Base-by-base conservation (phyloP, 169 alveolate genomes). In the Eimeria maxima region DNA sequence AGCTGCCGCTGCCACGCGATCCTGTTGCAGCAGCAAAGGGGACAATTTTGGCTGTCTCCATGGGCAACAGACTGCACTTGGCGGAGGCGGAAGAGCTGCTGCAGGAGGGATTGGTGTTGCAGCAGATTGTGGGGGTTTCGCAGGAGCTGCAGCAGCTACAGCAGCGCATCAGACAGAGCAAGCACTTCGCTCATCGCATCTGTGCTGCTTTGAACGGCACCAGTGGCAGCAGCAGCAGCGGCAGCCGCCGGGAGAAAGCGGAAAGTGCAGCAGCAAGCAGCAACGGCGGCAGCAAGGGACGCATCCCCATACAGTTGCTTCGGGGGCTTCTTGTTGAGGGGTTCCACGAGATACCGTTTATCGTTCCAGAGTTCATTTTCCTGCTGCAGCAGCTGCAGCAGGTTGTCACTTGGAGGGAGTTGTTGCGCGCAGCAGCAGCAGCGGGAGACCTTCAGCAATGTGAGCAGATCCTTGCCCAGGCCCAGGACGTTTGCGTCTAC, bases 361-460 rank as follows among this genome's bases (percentile, higher is more conserved):
- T 93, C 4, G 96, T 93, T 27, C 96, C 96, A 11, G 96, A 93
- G 78, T 93, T 93, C 29, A 42, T 83, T 10, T 93, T 63, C 67
- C 89, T 93, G 63, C 88, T 93, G 86, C 96, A 93, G 94, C 96
- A 93, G 87, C 94, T 93, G 76, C 96, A 93, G 78, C 96, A 93
- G 76, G 90, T 93, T 67, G 86, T 93, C 44, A 93, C 96, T 50
- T 93, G 96, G 96, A 27, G 96, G 67, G 93, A 83, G 90, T 84
- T 93, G 65, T 89, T 93, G 90, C 86, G 90, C 14, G 74, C 96
- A 83, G 96, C 96, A 55, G 94, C 93, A 53, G 83, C 96, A 29
- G 88, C 93, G n/a, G 96, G 96, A 29, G 96, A 93, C 73, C 89
- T 93, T 42, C 94, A 60, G 69, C 96, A 93, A 94, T 93, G 96